A percentile compares a stretch with the other conserved stretches of the same genome.
Conservation (phyloP, 768 basidiomycete genomes). For the Clavulina sp. region DNA sequence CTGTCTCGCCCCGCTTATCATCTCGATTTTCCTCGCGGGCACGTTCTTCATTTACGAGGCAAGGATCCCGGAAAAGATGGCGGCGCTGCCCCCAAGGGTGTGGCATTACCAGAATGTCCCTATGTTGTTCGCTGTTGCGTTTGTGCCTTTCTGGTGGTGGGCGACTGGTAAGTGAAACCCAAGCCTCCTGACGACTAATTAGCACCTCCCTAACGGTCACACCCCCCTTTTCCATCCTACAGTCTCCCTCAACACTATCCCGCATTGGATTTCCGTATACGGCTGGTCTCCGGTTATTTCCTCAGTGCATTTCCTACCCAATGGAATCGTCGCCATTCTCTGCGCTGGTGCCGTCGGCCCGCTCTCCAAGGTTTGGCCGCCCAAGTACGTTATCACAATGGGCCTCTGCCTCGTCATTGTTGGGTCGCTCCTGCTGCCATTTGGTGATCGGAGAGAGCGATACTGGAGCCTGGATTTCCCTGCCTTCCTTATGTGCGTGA, state of each 20-base stretch:
- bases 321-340: constrained; percentile 5
- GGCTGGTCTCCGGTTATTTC: constrained; percentile 26
- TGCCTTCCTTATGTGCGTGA: too few species aligned
- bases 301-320: constrained; percentile 21
- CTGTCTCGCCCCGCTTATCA: constrained; percentile 30
- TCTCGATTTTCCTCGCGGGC: constrained; percentile 25
- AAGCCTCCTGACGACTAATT: background rate
- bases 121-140: constrained; percentile 22
- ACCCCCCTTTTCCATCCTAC: background rate
- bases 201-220: background rate
- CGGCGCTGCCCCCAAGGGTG: constrained; percentile 28
- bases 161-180: constrained; percentile 9
- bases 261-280: constrained; percentile 27
- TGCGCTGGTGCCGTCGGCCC: background rate
- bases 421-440: constrained; percentile 27
- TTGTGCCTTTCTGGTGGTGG: constrained; percentile 30
- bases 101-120: constrained; percentile 29
- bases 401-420: constrained; percentile 24
- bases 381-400: constrained; percentile 30
- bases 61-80: constrained; percentile 22
- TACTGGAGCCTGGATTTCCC: constrained; percentile 36
- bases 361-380: background rate
- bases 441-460: constrained; percentile 20
- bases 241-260: constrained; percentile 20
- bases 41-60: constrained; percentile 38